Evolutionary conservation across 2,329 filamentous ascomycete species (phyloP), one percentile per base, ranked within the genome.

Genomic region (Ascocoryne sarcoides): DNA sequence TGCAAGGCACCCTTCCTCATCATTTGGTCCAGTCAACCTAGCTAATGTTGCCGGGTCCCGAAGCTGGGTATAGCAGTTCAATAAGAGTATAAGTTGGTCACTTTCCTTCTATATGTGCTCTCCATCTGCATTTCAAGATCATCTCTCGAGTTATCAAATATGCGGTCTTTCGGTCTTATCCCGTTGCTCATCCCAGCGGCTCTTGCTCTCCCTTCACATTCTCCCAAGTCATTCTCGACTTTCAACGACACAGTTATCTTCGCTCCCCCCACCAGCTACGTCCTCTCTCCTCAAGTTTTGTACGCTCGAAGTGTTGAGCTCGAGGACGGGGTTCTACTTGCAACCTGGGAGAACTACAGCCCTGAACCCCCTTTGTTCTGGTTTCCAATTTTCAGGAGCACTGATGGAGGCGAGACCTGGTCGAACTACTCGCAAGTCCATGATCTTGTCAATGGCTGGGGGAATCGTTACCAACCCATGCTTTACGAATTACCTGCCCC

Each of bases 401-500:
- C 53, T n/a, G 73, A 79, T 52, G 61, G 65, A 26, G 75, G 76
- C 10, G 54, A 65, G 38, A 76, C 71, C 2, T 86, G 82, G 82
- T 65, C 66, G 12, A 71, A 81, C 54, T 65, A 82, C 36, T 75
- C 77, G 4, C 68, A 68, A 12, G 74, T 85, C 8, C 64, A 73
- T 10, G 82, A 86, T 55, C 67, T 72, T 36, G 74, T 72, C 20
- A 79, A 82, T 48, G 70, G 70, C 31, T 77, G 73, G 64, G 82
- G 82, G 15, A 58, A 84, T 39, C 70, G 78, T 20, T 84, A 83
- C 53, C 82, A 86, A 52, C 82, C 82, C 0, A 73, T 75, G 57
- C 64, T 86, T 10, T 83, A 82, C 52, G 69, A 76, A 48, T 68
- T 86, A 3, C 71, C 76, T 0, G 62, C 71, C 31, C 57, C 62